Evolutionary conservation across 345 rosid species (phyloP).

Genomic region (Euphorbia pulcherrima): DNA sequence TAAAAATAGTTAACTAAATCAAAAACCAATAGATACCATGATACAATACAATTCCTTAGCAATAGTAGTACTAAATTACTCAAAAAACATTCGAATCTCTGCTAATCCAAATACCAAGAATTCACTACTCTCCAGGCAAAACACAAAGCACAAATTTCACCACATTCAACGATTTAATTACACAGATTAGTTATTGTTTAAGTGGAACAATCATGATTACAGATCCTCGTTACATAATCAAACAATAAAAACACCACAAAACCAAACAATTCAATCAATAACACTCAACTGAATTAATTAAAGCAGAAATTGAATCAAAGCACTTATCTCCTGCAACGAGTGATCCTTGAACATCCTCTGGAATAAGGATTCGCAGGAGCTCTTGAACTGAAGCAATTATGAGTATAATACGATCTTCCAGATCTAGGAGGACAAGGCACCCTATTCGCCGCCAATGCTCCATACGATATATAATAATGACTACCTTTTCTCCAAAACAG

Average conservation of each 20-base stretch:
- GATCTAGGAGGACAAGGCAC: constrained; percentile 91
- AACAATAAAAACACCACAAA: too few relatives aligned
- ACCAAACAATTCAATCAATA: neutral
- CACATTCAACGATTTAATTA: too few relatives aligned
- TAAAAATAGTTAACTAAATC: too few relatives aligned
- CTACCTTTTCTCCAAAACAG: constrained; percentile 66
- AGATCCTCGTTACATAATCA: neutral
- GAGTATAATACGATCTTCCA: constrained; percentile 90
- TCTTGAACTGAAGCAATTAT: constrained; percentile 59
- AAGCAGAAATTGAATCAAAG: neutral
- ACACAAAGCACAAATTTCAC: neutral
- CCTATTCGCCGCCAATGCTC: constrained; percentile 76
- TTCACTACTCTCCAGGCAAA: too few relatives aligned
- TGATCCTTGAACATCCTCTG: constrained; percentile 69
- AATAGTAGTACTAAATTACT: too few relatives aligned
- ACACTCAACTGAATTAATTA: too few relatives aligned
- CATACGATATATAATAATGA: constrained; percentile 76
- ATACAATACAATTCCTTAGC: neutral
- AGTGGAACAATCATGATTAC: neutral
- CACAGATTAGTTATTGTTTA: neutral
- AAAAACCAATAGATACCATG: too few relatives aligned
- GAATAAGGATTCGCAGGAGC: constrained; percentile 71
- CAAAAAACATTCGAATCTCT: neutral
- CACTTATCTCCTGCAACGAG: constrained; percentile 86
- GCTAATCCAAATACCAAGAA: neutral